Conservation (phyloP, 2,329 filamentous ascomycete species). For the Scedosporium boydii region DNA sequence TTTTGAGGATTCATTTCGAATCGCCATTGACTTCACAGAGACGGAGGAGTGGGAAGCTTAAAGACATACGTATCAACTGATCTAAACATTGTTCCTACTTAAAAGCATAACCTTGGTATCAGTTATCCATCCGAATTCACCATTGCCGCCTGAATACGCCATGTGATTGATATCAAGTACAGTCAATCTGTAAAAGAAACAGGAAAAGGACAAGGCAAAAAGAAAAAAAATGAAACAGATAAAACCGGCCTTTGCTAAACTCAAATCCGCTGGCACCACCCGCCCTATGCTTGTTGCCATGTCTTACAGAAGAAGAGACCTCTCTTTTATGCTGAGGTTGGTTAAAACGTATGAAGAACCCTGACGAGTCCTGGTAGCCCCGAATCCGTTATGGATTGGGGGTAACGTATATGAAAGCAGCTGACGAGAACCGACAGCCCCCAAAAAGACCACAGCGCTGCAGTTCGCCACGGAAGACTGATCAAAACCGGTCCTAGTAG, state of each 20-base stretch:
- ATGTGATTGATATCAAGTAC: not conserved
- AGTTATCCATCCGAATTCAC: not conserved
- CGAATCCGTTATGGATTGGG: too few species aligned
- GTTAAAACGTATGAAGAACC: too few species aligned
- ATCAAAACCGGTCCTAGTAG: constrained; percentile 19
- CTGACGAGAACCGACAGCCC: not conserved
- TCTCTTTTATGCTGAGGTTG: too few species aligned
- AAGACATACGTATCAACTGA: too few species aligned
- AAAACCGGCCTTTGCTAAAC: not conserved
- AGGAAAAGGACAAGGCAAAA: not conserved
- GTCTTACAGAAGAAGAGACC: too few species aligned
- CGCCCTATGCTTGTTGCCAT: not conserved
- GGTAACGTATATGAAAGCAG: not conserved
- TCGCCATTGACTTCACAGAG: too few species aligned
- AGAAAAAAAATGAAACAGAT: too few species aligned
- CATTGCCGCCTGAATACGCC: not conserved
- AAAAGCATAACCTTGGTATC: not conserved
- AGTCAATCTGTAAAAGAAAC: not conserved
- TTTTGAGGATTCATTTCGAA: too few species aligned
- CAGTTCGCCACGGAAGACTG: not conserved
- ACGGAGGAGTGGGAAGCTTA: too few species aligned
- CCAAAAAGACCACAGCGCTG: not conserved
- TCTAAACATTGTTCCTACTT: not conserved
- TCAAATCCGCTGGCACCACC: not conserved
- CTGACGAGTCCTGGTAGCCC: too few species aligned